Conservation (phyloP, 345 rosid genomes). For the Ailanthus altissimus region DNA sequence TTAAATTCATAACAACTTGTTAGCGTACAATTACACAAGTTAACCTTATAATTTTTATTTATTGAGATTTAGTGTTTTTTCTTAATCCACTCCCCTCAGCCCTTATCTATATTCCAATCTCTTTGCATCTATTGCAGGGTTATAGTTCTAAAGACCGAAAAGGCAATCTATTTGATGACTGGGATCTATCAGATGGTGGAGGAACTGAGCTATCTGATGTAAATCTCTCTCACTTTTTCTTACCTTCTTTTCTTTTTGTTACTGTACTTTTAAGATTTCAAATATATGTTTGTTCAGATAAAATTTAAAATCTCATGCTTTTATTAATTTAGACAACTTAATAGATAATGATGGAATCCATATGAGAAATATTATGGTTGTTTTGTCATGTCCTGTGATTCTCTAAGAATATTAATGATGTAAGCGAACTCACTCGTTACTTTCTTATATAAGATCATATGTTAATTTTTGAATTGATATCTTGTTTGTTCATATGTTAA, state of each 20-base stretch:
- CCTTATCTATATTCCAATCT: neutral
- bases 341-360: neutral
- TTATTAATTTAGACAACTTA: neutral
- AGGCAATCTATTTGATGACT: slow-evolving; percentile 71
- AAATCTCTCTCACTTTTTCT: slow-evolving; percentile 20
- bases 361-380: neutral
- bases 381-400: slow-evolving; percentile 12
- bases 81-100: neutral
- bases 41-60: neutral
- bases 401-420: neutral
- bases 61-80: neutral
- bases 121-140: slow-evolving; percentile 53
- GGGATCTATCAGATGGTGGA: slow-evolving; percentile 93
- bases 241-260: neutral
- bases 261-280: neutral
- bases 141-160: slow-evolving; percentile 82
- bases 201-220: slow-evolving; percentile 75
- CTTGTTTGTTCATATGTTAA: no score
- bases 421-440: neutral
- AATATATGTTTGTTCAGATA: neutral
- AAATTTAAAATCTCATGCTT: neutral
- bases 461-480: no score
- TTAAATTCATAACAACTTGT: neutral
- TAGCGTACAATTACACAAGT: neutral
- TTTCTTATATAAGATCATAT: neutral